phyloP scores from a whole-genome alignment of 2,329 filamentous ascomycete genomes.

The Stachybotrys echinatus region DNA sequence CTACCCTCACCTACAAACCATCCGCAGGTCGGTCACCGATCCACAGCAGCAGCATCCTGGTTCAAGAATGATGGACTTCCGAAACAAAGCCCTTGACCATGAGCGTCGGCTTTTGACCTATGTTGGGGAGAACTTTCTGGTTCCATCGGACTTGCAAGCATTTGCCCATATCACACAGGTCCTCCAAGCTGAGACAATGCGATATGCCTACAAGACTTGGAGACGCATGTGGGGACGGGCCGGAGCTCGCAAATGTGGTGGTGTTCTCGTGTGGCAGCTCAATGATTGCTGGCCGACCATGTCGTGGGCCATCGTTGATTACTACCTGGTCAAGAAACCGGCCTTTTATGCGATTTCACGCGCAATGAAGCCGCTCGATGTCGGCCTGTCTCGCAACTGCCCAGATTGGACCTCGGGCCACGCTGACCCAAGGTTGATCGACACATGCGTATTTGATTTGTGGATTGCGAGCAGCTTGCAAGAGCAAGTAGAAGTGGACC shows the following conservation, averaged over 20 bases:
- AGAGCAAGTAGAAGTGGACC: constrained; percentile 11
- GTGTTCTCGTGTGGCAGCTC: constrained; percentile 58
- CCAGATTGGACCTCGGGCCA: constrained; percentile 1
- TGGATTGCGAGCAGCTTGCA: constrained; percentile 29
- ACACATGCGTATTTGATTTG: constrained; percentile 18
- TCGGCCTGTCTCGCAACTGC: neutral
- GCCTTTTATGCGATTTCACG: constrained; percentile 38
- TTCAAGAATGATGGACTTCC: constrained; percentile 51
- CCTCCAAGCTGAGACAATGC: constrained; percentile 42
- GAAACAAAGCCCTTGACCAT: constrained; percentile 63
- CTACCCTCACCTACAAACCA: constrained; percentile 62
- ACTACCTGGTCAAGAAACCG: constrained; percentile 55
- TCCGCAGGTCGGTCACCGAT: constrained; percentile 59
- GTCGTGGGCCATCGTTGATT: constrained; percentile 58
- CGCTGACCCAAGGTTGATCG: neutral
- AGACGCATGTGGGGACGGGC: constrained; percentile 47
- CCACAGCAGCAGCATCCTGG: constrained; percentile 50
- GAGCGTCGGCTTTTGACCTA: constrained; percentile 68
- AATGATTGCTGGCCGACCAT: constrained; percentile 62
- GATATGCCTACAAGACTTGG: constrained; percentile 44
- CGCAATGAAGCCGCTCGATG: constrained; percentile 30
- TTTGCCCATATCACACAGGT: constrained; percentile 36
- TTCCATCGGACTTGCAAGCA: neutral
- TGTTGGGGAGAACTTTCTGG: constrained; percentile 61
- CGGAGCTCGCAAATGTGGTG: constrained; percentile 47